Conservation (phyloP, 495 filamentous ascomycete genomes). For the Neurospora intermedia region DNA sequence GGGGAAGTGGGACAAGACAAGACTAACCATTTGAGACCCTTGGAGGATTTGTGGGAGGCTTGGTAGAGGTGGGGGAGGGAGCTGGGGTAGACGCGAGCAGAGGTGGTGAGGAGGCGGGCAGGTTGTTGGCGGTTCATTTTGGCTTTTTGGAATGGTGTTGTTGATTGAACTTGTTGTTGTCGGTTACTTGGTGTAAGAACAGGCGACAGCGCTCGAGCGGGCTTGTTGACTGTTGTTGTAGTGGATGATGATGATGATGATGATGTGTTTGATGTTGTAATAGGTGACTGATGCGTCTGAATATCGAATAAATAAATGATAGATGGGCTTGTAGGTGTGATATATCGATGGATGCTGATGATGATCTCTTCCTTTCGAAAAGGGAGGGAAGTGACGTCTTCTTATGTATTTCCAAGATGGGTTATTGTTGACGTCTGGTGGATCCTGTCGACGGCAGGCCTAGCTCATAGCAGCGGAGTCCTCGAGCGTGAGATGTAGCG, state of each 20-base stretch:
- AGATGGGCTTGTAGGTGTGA: background rate
- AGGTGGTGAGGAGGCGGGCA: conserved; percentile 24
- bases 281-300: background rate
- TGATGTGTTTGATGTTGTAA: background rate
- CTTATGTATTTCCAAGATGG: background rate
- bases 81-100: conserved; percentile 32
- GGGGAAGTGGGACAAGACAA: background rate
- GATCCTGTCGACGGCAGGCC: background rate
- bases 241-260: background rate
- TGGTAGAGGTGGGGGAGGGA: conserved; percentile 32
- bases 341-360: background rate
- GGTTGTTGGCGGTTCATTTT: conserved; percentile 22
- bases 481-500: background rate
- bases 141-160: background rate
- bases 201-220: background rate
- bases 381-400: background rate
- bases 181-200: background rate
- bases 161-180: background rate
- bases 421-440: background rate
- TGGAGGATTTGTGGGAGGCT: conserved; percentile 10
- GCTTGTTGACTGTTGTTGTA: background rate
- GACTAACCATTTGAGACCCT: conserved; percentile 28
- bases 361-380: background rate
- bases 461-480: background rate
- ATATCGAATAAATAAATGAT: background rate